Evolutionary conservation across 192 early-diverging fungal genomes (phyloP).

Genomic region (Spizellomyces sp.): DNA sequence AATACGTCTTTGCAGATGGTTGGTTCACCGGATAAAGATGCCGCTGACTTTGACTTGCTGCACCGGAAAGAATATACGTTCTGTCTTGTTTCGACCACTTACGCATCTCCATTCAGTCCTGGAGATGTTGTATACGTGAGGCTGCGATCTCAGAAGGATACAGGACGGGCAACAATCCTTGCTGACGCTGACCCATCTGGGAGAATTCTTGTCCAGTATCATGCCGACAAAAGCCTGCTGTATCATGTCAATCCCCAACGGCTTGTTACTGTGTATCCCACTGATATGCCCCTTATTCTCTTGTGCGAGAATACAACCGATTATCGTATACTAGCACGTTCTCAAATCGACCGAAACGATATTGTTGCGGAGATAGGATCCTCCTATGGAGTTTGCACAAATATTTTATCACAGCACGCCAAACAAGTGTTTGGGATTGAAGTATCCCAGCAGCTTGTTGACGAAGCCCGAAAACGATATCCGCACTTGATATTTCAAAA

Average conservation of each 20-base stretch:
- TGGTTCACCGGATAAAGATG: too few species aligned
- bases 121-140: neutral
- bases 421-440: conserved; percentile 18
- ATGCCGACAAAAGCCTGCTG: neutral
- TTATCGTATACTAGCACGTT: conserved; percentile 15
- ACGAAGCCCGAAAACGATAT: conserved; percentile 14
- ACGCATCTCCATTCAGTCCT: too few species aligned
- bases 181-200: neutral
- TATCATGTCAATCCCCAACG: conserved; percentile 4
- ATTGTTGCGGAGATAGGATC: conserved; percentile 19
- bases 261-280: neutral
- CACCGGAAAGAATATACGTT: too few species aligned
- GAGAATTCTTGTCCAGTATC: neutral
- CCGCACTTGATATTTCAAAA: conserved; percentile 8
- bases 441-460: conserved; percentile 10
- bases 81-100: too few species aligned
- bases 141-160: neutral
- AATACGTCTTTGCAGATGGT: too few species aligned
- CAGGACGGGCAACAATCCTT: neutral
- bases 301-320: conserved; percentile 7
- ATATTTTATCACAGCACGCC: conserved; percentile 22
- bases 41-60: too few species aligned
- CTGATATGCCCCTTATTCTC: neutral
- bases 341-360: conserved; percentile 2
- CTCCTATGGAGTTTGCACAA: conserved; percentile 20